Evolutionary conservation across 1,284 basidiomycete genomes (phyloP).

Genomic region (Ustilago cynodontis): DNA sequence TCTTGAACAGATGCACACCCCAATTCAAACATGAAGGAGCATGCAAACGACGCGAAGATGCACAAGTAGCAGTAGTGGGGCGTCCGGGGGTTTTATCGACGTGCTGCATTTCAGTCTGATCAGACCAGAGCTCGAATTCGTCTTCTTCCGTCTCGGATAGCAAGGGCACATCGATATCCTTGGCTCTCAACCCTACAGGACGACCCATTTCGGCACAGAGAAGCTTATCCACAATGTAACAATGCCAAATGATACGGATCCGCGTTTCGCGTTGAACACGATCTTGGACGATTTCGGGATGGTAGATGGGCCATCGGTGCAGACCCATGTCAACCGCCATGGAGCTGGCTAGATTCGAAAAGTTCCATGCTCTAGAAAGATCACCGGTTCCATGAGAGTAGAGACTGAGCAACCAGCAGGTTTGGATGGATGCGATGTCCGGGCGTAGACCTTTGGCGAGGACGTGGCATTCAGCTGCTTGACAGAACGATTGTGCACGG

Average conservation of each 20-base stretch:
- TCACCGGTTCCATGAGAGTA: slow-evolving; percentile 72
- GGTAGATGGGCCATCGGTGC: slow-evolving; percentile 66
- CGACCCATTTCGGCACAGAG: slow-evolving; percentile 71
- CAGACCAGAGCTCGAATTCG: slow-evolving; percentile 71
- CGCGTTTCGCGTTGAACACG: slow-evolving; percentile 67
- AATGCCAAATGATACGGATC: slow-evolving; percentile 71
- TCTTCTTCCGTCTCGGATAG: slow-evolving; percentile 71
- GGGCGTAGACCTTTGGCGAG: slow-evolving; percentile 55
- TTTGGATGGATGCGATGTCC: slow-evolving; percentile 66
- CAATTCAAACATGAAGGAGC: slow-evolving; percentile 60
- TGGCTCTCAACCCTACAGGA: slow-evolving; percentile 70
- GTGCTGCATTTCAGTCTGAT: slow-evolving; percentile 52
- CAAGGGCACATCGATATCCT: slow-evolving; percentile 70
- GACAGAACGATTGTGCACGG: slow-evolving; percentile 44
- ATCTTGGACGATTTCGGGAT: slow-evolving; percentile 55
- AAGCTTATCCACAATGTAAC: slow-evolving; percentile 71
- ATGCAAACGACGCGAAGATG: slow-evolving; percentile 33
- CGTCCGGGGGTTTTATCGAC: not conserved
- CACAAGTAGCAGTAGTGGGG: not conserved
- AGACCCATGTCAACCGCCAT: slow-evolving; percentile 72
- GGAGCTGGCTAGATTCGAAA: slow-evolving; percentile 70
- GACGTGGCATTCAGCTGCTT: slow-evolving; percentile 52
- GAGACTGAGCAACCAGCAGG: slow-evolving; percentile 70
- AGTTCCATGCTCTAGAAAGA: slow-evolving; percentile 70
- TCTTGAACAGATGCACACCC: slow-evolving; percentile 60